These are phyloP conservation scores for Dissophora globulifera DNA, from an alignment of 192 early-diverging fungal genomes.

Conservation along the genomic window DNA sequence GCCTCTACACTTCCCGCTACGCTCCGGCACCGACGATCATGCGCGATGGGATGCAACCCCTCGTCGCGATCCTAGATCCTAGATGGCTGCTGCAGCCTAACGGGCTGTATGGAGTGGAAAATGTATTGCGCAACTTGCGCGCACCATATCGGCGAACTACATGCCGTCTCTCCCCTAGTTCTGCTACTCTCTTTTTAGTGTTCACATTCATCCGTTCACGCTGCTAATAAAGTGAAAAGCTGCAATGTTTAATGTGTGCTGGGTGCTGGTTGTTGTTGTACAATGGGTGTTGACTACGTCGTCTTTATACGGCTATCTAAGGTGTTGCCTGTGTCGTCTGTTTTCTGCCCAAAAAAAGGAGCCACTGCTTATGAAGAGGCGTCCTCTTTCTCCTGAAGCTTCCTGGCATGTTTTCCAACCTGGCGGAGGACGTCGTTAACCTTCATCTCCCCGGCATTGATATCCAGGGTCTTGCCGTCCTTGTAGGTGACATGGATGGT, in stretches of 20 bases:
- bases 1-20: too few species aligned
- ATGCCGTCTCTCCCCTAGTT: too few species aligned
- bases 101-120: too few species aligned
- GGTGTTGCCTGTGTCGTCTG: background rate
- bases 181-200: too few species aligned
- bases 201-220: too few species aligned
- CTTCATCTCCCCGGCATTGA: conserved; percentile 59
- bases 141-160: too few species aligned
- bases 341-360: background rate
- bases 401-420: conserved; percentile 66
- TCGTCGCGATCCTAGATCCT: too few species aligned
- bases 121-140: too few species aligned
- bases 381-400: conserved; percentile 63
- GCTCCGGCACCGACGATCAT: too few species aligned
- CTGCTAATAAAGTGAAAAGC: too few species aligned
- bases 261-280: conserved; percentile 3
- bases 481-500: conserved; percentile 59
- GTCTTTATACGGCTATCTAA: background rate
- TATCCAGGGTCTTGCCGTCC: conserved; percentile 59
- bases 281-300: background rate
- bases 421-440: conserved; percentile 56
- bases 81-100: too few species aligned
- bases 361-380: conserved; percentile 47
- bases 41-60: too few species aligned
- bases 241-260: background rate